Conservation (phyloP, 2,329 filamentous ascomycete species). For the Scedosporium dehoogii region DNA sequence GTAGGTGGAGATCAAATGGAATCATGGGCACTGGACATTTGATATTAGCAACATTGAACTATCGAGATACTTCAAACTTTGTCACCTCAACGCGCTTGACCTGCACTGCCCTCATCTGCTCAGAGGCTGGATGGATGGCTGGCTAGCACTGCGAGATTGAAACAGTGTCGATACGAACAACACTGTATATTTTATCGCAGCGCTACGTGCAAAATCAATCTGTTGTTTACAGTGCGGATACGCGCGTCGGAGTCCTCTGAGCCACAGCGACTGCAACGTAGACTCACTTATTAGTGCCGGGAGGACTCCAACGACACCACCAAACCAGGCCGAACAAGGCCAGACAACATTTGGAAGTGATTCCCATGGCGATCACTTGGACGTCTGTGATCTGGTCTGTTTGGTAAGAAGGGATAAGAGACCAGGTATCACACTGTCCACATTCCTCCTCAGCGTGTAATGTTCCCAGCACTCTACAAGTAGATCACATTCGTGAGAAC, state of each 20-base stretch:
- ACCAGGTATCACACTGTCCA: background rate
- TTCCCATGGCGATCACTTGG: background rate
- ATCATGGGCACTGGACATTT: too few relatives aligned
- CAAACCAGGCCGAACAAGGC: background rate
- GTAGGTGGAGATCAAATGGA: too few relatives aligned
- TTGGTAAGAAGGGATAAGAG: too few relatives aligned
- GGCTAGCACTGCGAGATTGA: background rate
- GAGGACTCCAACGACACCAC: slow-evolving; percentile 4
- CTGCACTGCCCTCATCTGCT: background rate
- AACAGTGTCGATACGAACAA: background rate
- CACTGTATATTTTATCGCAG: background rate
- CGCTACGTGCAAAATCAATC: background rate
- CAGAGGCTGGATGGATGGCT: background rate
- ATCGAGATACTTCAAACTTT: too few relatives aligned
- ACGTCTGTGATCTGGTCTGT: too few relatives aligned
- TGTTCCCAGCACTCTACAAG: background rate
- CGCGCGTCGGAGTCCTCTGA: background rate
- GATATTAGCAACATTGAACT: too few relatives aligned
- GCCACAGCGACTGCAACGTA: background rate
- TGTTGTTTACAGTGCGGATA: background rate
- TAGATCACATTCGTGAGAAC: background rate
- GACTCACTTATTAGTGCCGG: background rate
- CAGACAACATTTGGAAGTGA: background rate
- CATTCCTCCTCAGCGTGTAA: background rate
- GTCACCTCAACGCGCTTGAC: background rate